Evolutionary conservation across 768 basidiomycete species (phyloP), one percentile per base, ranked within the genome.

Genomic region (Tulasnella sp.): DNA sequence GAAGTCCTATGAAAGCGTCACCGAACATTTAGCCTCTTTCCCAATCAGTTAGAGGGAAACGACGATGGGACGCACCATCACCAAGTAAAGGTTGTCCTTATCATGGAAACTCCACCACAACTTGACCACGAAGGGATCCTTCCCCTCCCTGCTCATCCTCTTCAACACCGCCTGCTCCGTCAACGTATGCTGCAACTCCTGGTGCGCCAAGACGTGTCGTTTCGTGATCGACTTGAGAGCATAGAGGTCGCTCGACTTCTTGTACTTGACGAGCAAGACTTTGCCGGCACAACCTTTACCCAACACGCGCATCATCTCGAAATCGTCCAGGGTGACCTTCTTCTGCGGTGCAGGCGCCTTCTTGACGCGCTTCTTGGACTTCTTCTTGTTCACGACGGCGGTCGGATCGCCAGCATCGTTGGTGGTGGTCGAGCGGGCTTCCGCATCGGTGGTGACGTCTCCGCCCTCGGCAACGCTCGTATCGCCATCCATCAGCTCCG

Each of bases 141-240:
- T 89, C 79, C 91, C 90, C 82, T 93, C 91, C 74, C 82, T 79
- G 0, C 96, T 94, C 93, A 98, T 97, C 62, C 94, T 89, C 86
- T 94, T 96, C 84, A 99, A 86, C 42, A 99, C 97, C 9, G 94
- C 92, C 85, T 99, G 96, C 86, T 99, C 98, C 3, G 97, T 97
- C 81, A 98, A 88, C 3, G 97, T 99, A 86, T 99, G 98, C 83
- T 94, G 92, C 78, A 99, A 87, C 86, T 99, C 98, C 85, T 97
- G 96, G 83, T 99, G 96, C 2, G 97, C 95, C 75, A 99, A 88
- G 34, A 99, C 98, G 85, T 97, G 96, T 77, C 96, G 90, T 87
- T 99, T 99, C 81, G 96, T 97, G 86, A 99, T 98, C 7, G 97
- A 97, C 86, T 99, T 99, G 87, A 99, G 89, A 46, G 97, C 97